Conservation (phyloP, 2,329 filamentous ascomycete species). For the Ceratocystis eucalypticola region DNA sequence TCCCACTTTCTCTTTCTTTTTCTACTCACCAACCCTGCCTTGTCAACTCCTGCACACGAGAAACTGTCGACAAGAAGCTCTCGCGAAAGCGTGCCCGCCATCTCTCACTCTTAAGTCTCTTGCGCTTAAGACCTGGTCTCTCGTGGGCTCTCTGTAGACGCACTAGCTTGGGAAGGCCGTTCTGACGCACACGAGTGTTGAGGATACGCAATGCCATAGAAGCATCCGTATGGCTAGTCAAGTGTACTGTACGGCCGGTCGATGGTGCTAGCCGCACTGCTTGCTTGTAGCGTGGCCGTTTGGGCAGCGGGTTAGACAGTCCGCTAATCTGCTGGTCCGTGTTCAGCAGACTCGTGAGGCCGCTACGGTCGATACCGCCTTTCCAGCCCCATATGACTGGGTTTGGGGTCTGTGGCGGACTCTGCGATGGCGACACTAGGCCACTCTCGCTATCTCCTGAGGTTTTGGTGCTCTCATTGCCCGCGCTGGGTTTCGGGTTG, state of each 20-base stretch:
- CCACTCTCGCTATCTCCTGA: not conserved
- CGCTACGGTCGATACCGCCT: constrained; percentile 26
- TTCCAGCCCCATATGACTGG: constrained; percentile 16
- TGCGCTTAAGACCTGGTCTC: constrained; percentile 60
- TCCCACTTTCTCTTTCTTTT: not conserved
- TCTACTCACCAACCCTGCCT: constrained; percentile 61
- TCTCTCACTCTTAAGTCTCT: constrained; percentile 55
- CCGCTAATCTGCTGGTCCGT: constrained; percentile 1
- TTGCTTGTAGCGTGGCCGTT: constrained; percentile 16
- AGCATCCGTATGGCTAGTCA: constrained; percentile 33
- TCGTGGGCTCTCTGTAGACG: constrained; percentile 57
- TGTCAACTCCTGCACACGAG: constrained; percentile 54
- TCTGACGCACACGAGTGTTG: constrained; percentile 31
- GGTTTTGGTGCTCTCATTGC: not conserved
- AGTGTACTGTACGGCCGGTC: constrained; percentile 33
- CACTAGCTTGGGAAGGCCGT: constrained; percentile 45
- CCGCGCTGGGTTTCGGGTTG: constrained; percentile 6
- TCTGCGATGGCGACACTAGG: constrained; percentile 2
- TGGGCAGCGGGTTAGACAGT: constrained; percentile 16
- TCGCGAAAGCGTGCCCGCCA: constrained; percentile 56
- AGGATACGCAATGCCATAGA: constrained; percentile 34
- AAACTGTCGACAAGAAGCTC: constrained; percentile 52
- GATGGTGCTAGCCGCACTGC: constrained; percentile 30
- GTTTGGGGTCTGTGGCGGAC: constrained; percentile 13
- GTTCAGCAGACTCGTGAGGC: constrained; percentile 22